Percentiles rank a stretch among this genome's conserved stretches.
These are phyloP conservation scores for Cladophialophora bantiana DNA, from an alignment of 2,329 filamentous ascomycete species.

Conservation along the genomic window DNA sequence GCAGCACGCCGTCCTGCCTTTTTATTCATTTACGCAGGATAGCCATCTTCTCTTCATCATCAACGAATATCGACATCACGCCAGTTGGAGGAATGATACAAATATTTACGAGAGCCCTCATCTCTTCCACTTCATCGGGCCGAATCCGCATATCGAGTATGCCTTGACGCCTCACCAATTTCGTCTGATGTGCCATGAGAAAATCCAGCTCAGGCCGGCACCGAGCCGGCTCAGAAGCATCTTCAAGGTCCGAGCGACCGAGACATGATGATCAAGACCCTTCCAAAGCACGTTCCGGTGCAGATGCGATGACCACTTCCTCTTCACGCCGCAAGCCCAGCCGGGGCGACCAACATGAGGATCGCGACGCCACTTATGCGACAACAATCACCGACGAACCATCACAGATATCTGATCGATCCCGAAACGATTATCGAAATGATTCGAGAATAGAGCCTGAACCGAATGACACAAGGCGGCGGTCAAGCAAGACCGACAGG, in stretches of 20 bases:
- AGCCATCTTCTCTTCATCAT: conserved; percentile 1
- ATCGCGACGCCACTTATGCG: conserved; percentile 14
- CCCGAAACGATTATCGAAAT: conserved; percentile 8
- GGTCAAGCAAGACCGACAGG: conserved; percentile 19
- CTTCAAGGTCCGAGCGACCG: conserved; percentile 33
- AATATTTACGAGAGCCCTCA: not conserved
- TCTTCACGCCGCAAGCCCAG: conserved; percentile 34
- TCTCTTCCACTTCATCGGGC: conserved; percentile 9
- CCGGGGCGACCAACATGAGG: conserved; percentile 23
- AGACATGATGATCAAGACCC: conserved; percentile 28
- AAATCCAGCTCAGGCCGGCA: conserved; percentile 39
- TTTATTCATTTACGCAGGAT: conserved; percentile 7
- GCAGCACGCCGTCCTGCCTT: conserved; percentile 19
- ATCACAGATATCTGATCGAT: conserved; percentile 25
- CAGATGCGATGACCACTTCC: conserved; percentile 27
- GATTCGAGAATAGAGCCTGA: conserved; percentile 12
- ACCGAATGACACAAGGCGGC: conserved; percentile 13
- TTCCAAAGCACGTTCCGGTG: conserved; percentile 20
- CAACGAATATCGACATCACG: not conserved
- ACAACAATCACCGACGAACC: conserved; percentile 27
- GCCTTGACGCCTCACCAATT: conserved; percentile 28
- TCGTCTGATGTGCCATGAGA: conserved; percentile 30
- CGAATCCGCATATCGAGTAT: conserved; percentile 21
- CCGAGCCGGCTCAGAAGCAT: conserved; percentile 34
- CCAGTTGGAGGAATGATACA: conserved; percentile 20